Evolutionary conservation across 805 yeast genomes (phyloP).

Genomic region (Cyberlindnera lachancei): DNA sequence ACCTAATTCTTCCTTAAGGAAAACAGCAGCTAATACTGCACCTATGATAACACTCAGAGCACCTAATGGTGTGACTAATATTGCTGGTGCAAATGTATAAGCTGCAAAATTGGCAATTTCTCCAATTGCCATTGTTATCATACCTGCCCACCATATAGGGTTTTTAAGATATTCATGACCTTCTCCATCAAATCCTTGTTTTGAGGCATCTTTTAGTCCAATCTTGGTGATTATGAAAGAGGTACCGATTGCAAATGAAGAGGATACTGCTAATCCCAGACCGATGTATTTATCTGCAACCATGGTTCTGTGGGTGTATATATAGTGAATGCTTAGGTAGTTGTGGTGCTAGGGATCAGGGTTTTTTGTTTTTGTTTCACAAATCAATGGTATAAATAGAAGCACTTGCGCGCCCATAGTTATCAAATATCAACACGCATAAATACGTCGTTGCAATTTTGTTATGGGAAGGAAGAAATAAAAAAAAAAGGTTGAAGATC

Average conservation of each 20-base stretch:
- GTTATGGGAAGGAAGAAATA: too few species aligned
- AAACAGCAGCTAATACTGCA: constrained; percentile 80
- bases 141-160: constrained; percentile 95
- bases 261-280: constrained; percentile 76
- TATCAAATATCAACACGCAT: too few species aligned
- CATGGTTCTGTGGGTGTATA: constrained; percentile 10
- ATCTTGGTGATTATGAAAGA: constrained; percentile 85
- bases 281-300: constrained; percentile 84
- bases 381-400: too few species aligned
- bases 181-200: constrained; percentile 58
- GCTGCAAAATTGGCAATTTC: constrained; percentile 93
- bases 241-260: constrained; percentile 85
- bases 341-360: too few species aligned
- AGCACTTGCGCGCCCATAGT: too few species aligned
- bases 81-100: constrained; percentile 91
- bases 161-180: constrained; percentile 73
- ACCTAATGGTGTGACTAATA: constrained; percentile 85
- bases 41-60: constrained; percentile 88
- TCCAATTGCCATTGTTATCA: constrained; percentile 83
- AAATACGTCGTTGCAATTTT: too few species aligned
- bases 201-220: constrained; percentile 68
- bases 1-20: constrained; percentile 81
- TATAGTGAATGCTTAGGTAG: too few species aligned
- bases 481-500: too few species aligned
- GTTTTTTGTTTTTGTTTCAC: too few species aligned